Conservation (phyloP, 164 flowering plant species). For the Paratinospora sagittata region DNA sequence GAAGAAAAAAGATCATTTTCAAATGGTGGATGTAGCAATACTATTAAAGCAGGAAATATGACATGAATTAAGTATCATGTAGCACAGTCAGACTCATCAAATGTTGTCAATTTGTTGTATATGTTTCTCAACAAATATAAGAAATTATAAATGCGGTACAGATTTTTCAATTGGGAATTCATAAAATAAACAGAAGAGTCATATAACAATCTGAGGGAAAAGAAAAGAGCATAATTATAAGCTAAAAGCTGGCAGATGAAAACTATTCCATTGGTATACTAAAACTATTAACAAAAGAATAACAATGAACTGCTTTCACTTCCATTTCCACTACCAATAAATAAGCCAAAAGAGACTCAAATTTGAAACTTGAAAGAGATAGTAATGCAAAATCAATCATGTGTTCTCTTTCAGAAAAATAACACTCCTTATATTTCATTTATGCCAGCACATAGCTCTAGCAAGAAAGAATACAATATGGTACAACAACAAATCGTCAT, state of each 20-base stretch:
- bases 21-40: background rate
- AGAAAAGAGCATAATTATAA: background rate
- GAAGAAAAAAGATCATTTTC: background rate
- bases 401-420: background rate
- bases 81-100: background rate
- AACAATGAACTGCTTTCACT: background rate
- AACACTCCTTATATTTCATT: background rate
- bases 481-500: background rate
- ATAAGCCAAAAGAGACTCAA: background rate
- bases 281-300: no score
- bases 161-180: background rate
- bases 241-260: background rate
- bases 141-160: background rate
- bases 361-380: background rate
- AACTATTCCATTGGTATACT: no score
- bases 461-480: background rate
- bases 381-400: background rate
- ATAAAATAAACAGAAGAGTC: background rate
- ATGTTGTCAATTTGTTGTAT: background rate
- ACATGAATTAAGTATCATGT: background rate
- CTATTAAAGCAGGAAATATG: background rate
- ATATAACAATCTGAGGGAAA: background rate
- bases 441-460: background rate
- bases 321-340: background rate
- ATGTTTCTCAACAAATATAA: no score